Base-by-base conservation (phyloP, 2,329 filamentous ascomycete species). In the Akanthomyces dipterigenus region DNA sequence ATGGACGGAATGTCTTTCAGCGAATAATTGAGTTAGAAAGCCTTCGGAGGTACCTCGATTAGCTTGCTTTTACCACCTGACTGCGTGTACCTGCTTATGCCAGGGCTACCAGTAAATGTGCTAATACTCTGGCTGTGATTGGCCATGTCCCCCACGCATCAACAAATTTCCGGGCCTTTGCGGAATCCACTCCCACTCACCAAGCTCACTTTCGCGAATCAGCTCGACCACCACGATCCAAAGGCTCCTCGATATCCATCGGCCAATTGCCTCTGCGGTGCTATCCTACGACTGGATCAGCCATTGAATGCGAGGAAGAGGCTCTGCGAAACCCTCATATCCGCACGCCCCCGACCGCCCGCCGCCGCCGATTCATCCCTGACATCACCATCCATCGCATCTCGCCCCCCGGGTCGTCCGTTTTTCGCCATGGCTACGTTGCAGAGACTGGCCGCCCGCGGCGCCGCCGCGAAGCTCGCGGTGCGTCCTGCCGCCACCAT, bases 361-460 rank as follows among this genome's bases (percentile, higher is more conserved):
- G 7, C 42, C 12, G 5, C 40, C 31, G 49, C 14, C 26, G 16
- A 16, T 45, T 28, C 7, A 34, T 34, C 14, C 34, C 14, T 14
- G 34, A 38, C 28, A 50, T 22, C 43, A 38, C 46, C 46, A 36
- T 67, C 65, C 64, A 64, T 67, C 63, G 65, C 65, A 67, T 65
- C 61, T 67, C 66, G 66, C 69, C 67, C 66, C 36, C 67, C 66
- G 68, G 36, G 18, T 40, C 67, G 65, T 65, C 66, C 67, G 66
- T 70, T 67, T 66, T 64, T 66, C 46, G 79, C 75, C 77, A 92
- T 92, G 89, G 83, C 88, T 75, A 82, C 86, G 70, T 79, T 92
- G 73, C 85, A 85, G 77, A 86, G 89, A 76, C 82, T 92, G 73
- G 88, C 87, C 75, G 82, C 86, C 81, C 84, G 82, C 76, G 82